These are phyloP conservation scores for Apiospora koreana DNA, from an alignment of 2,329 filamentous ascomycete genomes.

Conservation along the genomic window DNA sequence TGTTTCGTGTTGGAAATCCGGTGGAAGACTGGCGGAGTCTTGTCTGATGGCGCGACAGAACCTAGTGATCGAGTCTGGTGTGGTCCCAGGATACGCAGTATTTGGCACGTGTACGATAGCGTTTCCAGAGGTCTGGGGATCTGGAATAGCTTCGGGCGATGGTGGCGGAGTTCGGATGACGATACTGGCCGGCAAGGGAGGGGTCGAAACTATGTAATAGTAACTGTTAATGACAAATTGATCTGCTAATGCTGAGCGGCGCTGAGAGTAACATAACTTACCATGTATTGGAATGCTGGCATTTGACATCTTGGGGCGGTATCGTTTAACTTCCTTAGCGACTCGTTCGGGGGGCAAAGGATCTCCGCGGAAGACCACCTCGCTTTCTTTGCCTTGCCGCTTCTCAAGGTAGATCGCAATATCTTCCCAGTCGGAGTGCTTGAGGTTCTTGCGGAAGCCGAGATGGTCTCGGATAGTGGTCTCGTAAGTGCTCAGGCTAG, in stretches of 20 bases:
- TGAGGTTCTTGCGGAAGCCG: neutral
- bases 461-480: neutral
- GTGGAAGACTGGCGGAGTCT: neutral
- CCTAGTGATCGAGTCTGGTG: no score
- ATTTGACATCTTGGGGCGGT: neutral
- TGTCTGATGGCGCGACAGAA: no score
- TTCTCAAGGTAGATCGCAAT: neutral
- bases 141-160: neutral
- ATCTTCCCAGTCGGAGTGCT: neutral
- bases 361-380: neutral
- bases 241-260: no score
- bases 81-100: no score
- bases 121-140: neutral
- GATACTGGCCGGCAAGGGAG: neutral
- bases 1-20: neutral
- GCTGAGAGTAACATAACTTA: no score
- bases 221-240: neutral
- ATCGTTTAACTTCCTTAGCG: neutral
- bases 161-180: neutral
- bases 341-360: neutral
- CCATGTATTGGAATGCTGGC: neutral
- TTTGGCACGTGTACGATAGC: no score
- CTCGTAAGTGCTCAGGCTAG: neutral
- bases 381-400: neutral
- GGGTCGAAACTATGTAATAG: neutral